A percentile compares a stretch with the other conserved stretches of the same genome.
phyloP scores from a whole-genome alignment of 164 flowering plant genomes.

The Stephania yunnanensis region DNA sequence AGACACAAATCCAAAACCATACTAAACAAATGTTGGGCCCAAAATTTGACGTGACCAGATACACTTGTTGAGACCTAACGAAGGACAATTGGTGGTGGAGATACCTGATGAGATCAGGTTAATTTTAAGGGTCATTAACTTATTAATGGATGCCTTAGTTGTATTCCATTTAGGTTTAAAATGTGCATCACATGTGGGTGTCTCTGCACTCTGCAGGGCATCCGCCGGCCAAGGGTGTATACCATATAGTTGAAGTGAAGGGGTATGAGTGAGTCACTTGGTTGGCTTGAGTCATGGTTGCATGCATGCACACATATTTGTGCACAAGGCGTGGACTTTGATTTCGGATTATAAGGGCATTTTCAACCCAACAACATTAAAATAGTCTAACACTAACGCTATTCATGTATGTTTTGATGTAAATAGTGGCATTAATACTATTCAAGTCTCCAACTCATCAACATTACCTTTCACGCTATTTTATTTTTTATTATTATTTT shows the following conservation, averaged over 20 bases:
- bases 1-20: not conserved
- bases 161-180: not conserved
- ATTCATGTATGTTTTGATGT: no score
- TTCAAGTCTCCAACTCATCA: no score
- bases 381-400: no score
- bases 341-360: no score
- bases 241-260: not conserved
- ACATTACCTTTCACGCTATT: no score
- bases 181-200: not conserved
- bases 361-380: no score
- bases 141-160: conserved; percentile 1
- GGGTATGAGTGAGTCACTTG: no score
- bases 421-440: no score
- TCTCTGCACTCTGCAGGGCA: not conserved
- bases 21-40: not conserved
- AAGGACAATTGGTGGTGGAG: not conserved
- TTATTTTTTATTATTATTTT: no score
- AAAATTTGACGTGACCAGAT: not conserved
- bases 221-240: not conserved
- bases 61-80: not conserved
- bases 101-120: not conserved
- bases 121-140: not conserved
- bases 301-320: no score
- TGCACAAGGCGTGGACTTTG: no score
- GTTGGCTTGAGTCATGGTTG: no score